These are phyloP conservation scores for Polygonum aviculare DNA, from an alignment of 148 eudicot species.

Conservation along the genomic window DNA sequence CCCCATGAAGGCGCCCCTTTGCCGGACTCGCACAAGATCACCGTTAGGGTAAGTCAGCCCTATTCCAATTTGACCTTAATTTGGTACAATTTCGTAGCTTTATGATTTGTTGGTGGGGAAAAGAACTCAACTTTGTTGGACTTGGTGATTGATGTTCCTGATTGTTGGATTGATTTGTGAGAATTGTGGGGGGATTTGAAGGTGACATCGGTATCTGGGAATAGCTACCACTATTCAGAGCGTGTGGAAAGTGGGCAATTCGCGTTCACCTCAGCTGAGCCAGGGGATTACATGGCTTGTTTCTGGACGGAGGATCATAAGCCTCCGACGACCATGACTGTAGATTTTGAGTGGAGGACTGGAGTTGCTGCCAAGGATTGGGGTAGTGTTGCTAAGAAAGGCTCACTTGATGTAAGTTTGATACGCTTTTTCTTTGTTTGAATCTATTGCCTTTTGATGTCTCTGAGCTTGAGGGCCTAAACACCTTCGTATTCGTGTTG, in stretches of 20 bases:
- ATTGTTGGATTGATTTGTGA: neutral
- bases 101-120: neutral
- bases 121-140: neutral
- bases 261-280: slow-evolving; percentile 68
- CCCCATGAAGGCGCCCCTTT: slow-evolving; percentile 54
- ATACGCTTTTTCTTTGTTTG: neutral
- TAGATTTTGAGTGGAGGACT: slow-evolving; percentile 84
- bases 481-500: neutral
- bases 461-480: neutral
- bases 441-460: neutral
- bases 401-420: slow-evolving; percentile 13
- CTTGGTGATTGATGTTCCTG: neutral
- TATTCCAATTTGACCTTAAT: neutral
- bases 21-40: slow-evolving; percentile 65
- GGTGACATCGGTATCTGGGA: slow-evolving; percentile 68
- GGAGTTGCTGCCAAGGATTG: slow-evolving; percentile 94
- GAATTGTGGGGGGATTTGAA: slow-evolving; percentile 14
- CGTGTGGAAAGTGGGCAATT: slow-evolving; percentile 64
- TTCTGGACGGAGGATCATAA: slow-evolving; percentile 59
- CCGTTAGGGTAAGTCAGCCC: slow-evolving; percentile 44
- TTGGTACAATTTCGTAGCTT: neutral
- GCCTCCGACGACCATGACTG: slow-evolving; percentile 44
- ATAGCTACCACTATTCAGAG: slow-evolving; percentile 58
- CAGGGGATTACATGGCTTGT: slow-evolving; percentile 85
- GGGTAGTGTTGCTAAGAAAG: slow-evolving; percentile 80